phyloP scores from a whole-genome alignment of 768 basidiomycete species.

The Rickenella mellea region DNA sequence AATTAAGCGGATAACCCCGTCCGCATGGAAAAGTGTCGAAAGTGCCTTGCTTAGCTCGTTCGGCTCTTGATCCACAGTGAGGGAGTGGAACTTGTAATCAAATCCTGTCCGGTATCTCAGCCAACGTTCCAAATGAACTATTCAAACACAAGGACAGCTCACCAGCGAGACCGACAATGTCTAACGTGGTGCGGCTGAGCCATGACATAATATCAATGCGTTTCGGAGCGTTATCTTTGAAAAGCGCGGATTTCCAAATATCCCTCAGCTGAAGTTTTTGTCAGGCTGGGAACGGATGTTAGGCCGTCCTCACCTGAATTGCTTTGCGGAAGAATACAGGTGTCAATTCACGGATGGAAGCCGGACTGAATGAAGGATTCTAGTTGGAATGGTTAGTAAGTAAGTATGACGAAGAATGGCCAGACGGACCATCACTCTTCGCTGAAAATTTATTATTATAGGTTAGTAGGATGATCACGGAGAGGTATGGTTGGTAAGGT shows the following conservation, averaged over 20 bases:
- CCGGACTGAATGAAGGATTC: conserved; percentile 3
- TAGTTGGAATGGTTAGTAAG: neutral
- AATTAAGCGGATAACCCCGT: conserved; percentile 12
- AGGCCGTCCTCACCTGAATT: conserved; percentile 1
- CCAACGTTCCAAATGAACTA: neutral
- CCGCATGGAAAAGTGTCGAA: conserved; percentile 17
- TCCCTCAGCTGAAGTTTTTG: neutral
- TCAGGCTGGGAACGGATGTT: neutral
- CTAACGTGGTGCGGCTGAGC: conserved; percentile 6
- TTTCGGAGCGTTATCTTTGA: neutral
- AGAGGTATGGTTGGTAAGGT: too few species aligned
- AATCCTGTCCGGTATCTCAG: conserved; percentile 23
- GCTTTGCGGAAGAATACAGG: neutral
- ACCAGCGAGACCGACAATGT: conserved; percentile 11
- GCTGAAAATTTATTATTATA: too few species aligned
- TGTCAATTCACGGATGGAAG: conserved; percentile 1
- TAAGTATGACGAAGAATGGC: neutral
- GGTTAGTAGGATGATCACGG: too few species aligned
- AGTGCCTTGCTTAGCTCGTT: conserved; percentile 26
- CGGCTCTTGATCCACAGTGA: conserved; percentile 14
- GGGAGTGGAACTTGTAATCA: conserved; percentile 24
- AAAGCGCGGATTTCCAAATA: neutral
- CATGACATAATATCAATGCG: conserved; percentile 1
- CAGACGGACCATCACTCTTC: neutral
- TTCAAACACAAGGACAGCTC: neutral